phyloP scores from a whole-genome alignment of 495 filamentous ascomycete genomes.

The Xanthoparmelia taractica region DNA sequence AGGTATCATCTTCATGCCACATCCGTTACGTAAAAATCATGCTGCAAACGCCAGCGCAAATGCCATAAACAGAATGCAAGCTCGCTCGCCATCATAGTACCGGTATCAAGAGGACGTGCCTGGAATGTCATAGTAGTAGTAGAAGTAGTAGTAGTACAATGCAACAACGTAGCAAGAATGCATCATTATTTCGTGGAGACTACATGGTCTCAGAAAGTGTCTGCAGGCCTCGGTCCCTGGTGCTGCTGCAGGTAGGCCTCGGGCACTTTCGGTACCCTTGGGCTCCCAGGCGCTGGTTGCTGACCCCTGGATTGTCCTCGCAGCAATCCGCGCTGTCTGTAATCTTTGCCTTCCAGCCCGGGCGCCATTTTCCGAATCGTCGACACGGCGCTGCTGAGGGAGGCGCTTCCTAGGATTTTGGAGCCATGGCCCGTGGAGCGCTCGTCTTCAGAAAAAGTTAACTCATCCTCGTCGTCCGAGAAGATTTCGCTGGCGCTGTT shows the following conservation, averaged over 20 bases:
- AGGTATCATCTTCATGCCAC: neutral
- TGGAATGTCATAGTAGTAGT: no score
- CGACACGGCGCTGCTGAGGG: constrained; percentile 16
- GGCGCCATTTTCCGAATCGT: constrained; percentile 49
- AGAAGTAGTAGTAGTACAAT: neutral
- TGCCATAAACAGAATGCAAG: neutral
- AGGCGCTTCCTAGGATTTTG: constrained; percentile 29
- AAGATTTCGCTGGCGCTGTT: constrained; percentile 36
- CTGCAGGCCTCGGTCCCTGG: constrained; percentile 6
- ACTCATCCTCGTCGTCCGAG: constrained; percentile 49
- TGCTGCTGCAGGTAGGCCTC: constrained; percentile 42
- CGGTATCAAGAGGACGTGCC: neutral
- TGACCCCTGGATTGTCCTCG: constrained; percentile 43
- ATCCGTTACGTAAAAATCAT: neutral
- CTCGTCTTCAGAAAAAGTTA: constrained; percentile 42
- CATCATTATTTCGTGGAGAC: neutral
- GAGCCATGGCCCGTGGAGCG: constrained; percentile 36
- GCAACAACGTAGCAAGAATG: neutral
- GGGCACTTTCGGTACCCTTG: constrained; percentile 59
- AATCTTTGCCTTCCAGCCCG: constrained; percentile 56
- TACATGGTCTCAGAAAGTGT: neutral
- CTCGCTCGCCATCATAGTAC: neutral
- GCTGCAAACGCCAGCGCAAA: neutral
- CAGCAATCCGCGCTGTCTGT: constrained; percentile 52
- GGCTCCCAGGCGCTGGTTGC: constrained; percentile 36